Conservation (phyloP, 73 alveolate species). For the Stentor coeruleus region DNA sequence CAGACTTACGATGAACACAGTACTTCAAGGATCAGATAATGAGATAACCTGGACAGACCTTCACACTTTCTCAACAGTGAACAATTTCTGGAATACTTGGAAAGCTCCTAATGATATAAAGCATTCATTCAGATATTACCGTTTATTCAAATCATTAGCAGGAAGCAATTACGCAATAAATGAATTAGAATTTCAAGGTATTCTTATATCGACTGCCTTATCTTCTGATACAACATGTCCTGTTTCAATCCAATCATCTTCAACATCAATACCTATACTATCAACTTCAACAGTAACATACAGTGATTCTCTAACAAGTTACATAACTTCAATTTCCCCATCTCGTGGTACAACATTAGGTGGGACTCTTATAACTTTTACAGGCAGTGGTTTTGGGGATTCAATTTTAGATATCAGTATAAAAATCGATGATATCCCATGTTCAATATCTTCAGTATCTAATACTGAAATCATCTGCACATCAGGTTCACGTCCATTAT, state of each 20-base stretch:
- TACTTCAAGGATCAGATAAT: constrained; percentile 13
- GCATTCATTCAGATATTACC: neutral
- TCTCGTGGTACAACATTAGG: constrained; percentile 40
- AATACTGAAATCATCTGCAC: constrained; percentile 32
- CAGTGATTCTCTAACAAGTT: constrained; percentile 33
- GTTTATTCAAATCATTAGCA: neutral
- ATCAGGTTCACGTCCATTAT: constrained; percentile 41
- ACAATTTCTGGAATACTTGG: neutral
- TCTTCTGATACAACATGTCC: neutral
- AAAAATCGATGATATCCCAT: constrained; percentile 35
- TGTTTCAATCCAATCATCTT: neutral
- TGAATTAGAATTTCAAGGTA: neutral
- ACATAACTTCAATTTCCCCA: constrained; percentile 39
- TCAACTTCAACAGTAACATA: constrained; percentile 35
- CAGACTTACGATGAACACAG: neutral
- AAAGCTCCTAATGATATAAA: neutral
- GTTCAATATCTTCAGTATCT: constrained; percentile 24
- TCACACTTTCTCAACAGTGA: neutral
- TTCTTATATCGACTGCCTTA: neutral
- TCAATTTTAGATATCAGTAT: constrained; percentile 31
- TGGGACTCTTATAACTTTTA: constrained; percentile 43
- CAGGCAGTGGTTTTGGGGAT: constrained; percentile 49
- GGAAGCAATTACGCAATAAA: neutral
- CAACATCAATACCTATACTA: constrained; percentile 3
- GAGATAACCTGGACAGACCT: neutral